Percentiles rank a stretch among this genome's conserved stretches.
Evolutionary conservation across 805 yeast genomes (phyloP).

Genomic region (Crinitomyces ghanaensis): DNA sequence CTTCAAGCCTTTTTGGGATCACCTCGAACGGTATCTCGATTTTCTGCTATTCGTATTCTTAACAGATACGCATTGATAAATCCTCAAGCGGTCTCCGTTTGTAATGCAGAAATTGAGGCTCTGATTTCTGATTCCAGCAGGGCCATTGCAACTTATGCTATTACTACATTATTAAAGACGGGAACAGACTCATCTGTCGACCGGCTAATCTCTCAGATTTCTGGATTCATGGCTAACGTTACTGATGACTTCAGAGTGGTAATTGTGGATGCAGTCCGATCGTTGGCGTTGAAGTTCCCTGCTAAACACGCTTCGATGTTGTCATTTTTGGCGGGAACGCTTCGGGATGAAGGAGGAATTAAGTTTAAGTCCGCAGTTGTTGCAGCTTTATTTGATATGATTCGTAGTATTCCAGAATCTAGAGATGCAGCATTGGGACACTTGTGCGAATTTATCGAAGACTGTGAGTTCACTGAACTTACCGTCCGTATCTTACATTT

Average conservation of each 20-base stretch:
- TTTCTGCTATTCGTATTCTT: conserved; percentile 85
- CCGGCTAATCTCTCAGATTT: conserved; percentile 74
- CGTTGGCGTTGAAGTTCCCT: conserved; percentile 88
- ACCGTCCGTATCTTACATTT: conserved; percentile 86
- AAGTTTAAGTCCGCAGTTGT: conserved; percentile 77
- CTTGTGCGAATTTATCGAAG: conserved; percentile 94
- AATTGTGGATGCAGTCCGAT: conserved; percentile 89
- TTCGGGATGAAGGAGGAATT: conserved; percentile 86
- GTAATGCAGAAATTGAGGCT: conserved; percentile 76
- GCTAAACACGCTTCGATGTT: conserved; percentile 76
- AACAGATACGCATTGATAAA: conserved; percentile 72
- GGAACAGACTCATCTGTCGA: conserved; percentile 87
- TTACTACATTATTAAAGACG: conserved; percentile 88
- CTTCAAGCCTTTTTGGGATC: conserved; percentile 71
- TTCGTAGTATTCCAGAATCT: conserved; percentile 74
- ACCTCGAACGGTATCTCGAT: conserved; percentile 81
- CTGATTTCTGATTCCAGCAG: conserved; percentile 82
- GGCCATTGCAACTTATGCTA: conserved; percentile 91
- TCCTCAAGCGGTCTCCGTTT: conserved; percentile 60
- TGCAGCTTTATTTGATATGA: conserved; percentile 86
- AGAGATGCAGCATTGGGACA: conserved; percentile 74
- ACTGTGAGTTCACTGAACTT: conserved; percentile 91
- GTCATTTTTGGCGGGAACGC: conserved; percentile 65
- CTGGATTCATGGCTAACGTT: conserved; percentile 83
- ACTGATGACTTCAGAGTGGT: conserved; percentile 92